These are phyloP conservation scores for Cyberlindnera veronae DNA, from an alignment of 805 yeast species.

Conservation along the genomic window DNA sequence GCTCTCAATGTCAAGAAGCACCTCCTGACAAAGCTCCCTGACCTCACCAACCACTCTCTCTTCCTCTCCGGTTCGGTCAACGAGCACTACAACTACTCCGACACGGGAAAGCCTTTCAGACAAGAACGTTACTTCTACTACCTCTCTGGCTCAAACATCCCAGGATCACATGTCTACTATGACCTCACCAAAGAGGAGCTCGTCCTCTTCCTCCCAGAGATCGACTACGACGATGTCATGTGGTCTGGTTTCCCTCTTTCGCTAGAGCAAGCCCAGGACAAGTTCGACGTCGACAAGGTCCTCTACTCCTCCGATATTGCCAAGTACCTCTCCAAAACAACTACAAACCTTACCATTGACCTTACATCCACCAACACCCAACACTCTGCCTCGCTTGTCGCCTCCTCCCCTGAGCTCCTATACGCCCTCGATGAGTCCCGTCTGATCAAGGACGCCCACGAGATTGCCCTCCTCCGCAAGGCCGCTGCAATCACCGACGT, in stretches of 20 bases:
- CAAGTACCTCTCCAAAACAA: conserved; percentile 26
- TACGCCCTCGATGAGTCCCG: conserved; percentile 87
- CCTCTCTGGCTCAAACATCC: conserved; percentile 76
- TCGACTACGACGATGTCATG: conserved; percentile 88
- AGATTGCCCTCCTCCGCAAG: conserved; percentile 67
- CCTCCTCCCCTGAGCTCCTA: conserved; percentile 47
- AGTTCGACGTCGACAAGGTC: conserved; percentile 82
- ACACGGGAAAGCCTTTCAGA: conserved; percentile 72
- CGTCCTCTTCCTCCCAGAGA: conserved; percentile 73
- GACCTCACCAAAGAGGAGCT: conserved; percentile 50
- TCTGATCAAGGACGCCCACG: conserved; percentile 78
- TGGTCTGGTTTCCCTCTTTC: conserved; percentile 91
- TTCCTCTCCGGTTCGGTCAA: conserved; percentile 60
- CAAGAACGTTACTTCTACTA: conserved; percentile 92
- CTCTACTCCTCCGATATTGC: conserved; percentile 53
- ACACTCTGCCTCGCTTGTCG: conserved; percentile 36
- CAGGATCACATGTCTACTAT: conserved; percentile 70
- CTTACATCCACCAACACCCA: conserved; percentile 39
- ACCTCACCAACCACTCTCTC: conserved; percentile 36
- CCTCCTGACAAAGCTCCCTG: conserved; percentile 28
- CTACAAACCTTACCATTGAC: conserved; percentile 50
- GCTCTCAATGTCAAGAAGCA: conserved; percentile 50
- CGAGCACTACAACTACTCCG: conserved; percentile 69
- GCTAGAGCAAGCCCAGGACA: conserved; percentile 56
- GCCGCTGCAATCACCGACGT: conserved; percentile 86